Percentiles rank a stretch among this genome's conserved stretches.
Conservation (phyloP, 768 basidiomycete species). For the Dictyophora rubrovolvata region DNA sequence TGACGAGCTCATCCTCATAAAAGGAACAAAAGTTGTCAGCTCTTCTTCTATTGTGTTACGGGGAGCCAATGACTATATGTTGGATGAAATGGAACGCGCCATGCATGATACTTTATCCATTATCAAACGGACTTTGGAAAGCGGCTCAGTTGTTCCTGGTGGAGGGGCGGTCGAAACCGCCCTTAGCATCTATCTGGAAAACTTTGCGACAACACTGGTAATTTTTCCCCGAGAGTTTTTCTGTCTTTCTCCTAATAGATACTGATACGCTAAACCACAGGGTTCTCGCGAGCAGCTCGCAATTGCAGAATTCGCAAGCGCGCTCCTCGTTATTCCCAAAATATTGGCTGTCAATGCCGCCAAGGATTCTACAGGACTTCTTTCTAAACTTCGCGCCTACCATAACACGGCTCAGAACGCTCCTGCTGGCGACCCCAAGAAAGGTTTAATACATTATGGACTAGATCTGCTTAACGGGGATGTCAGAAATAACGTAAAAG, state of each 20-base stretch:
- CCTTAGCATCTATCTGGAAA: conserved; percentile 93
- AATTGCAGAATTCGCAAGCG: conserved; percentile 95
- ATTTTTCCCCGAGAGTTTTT: conserved; percentile 20
- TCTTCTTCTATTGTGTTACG: conserved; percentile 88
- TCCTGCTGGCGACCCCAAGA: conserved; percentile 82
- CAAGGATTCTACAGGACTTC: conserved; percentile 94
- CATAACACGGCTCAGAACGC: conserved; percentile 96
- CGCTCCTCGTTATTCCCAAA: conserved; percentile 92
- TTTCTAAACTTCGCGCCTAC: conserved; percentile 93
- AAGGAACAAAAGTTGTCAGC: conserved; percentile 94
- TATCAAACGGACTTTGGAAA: conserved; percentile 95
- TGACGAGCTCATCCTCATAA: conserved; percentile 93
- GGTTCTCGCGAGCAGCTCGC: conserved; percentile 97
- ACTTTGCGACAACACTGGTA: conserved; percentile 96
- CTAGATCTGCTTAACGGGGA: conserved; percentile 91
- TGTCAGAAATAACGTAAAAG: conserved; percentile 87
- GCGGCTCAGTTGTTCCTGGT: conserved; percentile 90
- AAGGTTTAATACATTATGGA: conserved; percentile 82
- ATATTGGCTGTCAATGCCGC: conserved; percentile 96
- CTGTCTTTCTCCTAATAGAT: background rate
- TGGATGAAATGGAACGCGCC: conserved; percentile 98
- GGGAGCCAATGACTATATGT: conserved; percentile 97
- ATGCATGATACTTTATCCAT: conserved; percentile 90
- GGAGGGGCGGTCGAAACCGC: conserved; percentile 97
- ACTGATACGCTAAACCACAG: conserved; percentile 29